phyloP scores from a whole-genome alignment of 2,329 filamentous ascomycete genomes.

The Pyricularia sp. region DNA sequence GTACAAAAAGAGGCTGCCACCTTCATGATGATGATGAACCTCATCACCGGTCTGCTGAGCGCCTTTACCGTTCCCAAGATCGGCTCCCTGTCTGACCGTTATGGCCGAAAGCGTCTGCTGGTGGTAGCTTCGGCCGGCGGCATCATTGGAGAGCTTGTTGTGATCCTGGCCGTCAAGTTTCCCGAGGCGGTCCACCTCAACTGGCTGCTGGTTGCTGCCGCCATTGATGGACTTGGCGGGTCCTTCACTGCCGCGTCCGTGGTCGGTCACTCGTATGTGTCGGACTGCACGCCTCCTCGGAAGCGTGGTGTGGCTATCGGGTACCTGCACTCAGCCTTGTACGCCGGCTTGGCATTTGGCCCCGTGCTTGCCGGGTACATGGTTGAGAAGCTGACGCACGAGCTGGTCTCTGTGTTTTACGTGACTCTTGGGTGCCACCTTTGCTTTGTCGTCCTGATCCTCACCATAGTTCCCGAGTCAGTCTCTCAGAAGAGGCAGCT shows the following conservation, averaged over 20 bases:
- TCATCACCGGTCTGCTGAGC: conserved; percentile 68
- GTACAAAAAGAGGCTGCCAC: conserved; percentile 69
- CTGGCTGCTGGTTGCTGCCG: conserved; percentile 66
- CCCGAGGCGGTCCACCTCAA: conserved; percentile 66
- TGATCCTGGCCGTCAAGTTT: conserved; percentile 67
- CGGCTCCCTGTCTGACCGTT: conserved; percentile 77
- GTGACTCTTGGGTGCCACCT: conserved; percentile 63
- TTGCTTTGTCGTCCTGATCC: conserved; percentile 63
- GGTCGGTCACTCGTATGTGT: conserved; percentile 75
- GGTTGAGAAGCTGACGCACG: conserved; percentile 60
- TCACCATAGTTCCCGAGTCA: conserved; percentile 73
- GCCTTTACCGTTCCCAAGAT: conserved; percentile 76
- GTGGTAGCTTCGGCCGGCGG: conserved; percentile 66
- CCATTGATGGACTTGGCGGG: conserved; percentile 75
- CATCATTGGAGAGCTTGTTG: conserved; percentile 64
- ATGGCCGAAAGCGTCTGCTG: conserved; percentile 69
- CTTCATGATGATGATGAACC: conserved; percentile 67
- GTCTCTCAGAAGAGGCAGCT: conserved; percentile 64
- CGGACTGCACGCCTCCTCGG: conserved; percentile 77
- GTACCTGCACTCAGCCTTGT: conserved; percentile 83
- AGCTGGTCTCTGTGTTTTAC: conserved; percentile 77
- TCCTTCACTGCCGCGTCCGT: conserved; percentile 78
- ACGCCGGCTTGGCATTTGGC: conserved; percentile 79
- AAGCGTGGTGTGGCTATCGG: conserved; percentile 76
- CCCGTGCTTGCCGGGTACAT: conserved; percentile 75